These are phyloP conservation scores for Penicillium odoratum DNA, from an alignment of 495 filamentous ascomycete species.

Conservation along the genomic window DNA sequence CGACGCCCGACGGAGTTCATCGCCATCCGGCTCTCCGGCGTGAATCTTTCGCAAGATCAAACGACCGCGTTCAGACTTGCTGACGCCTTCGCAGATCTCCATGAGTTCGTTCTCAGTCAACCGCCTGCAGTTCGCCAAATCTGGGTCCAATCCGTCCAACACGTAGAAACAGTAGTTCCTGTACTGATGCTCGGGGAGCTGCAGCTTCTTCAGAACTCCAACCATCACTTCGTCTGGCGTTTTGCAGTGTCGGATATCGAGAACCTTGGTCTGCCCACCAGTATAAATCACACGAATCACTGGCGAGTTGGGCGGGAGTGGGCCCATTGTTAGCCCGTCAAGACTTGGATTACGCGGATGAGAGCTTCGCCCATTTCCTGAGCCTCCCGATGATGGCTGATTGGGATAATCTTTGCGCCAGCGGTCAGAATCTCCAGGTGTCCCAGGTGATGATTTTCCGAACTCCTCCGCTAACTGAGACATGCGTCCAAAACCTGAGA, in stretches of 20 bases:
- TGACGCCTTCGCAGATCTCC: conserved; percentile 66
- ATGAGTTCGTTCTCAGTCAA: conserved; percentile 83
- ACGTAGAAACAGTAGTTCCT: conserved; percentile 82
- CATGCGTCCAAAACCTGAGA: conserved; percentile 64
- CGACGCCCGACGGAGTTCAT: conserved; percentile 79
- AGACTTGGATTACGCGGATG: conserved; percentile 66
- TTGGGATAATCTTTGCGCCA: conserved; percentile 57
- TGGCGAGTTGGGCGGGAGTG: conserved; percentile 73
- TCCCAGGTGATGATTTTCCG: conserved; percentile 60
- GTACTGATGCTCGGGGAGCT: conserved; percentile 70
- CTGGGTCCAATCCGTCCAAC: conserved; percentile 78
- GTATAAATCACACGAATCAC: conserved; percentile 91
- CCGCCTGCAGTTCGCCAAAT: conserved; percentile 72
- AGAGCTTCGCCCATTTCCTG: conserved; percentile 45
- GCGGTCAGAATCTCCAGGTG: conserved; percentile 50
- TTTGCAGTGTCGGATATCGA: conserved; percentile 85
- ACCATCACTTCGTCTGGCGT: conserved; percentile 88
- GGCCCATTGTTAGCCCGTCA: conserved; percentile 78
- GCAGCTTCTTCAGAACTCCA: conserved; percentile 79
- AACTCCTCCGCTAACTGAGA: conserved; percentile 63
- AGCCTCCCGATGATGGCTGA: conserved; percentile 48
- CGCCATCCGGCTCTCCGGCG: conserved; percentile 76
- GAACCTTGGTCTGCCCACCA: conserved; percentile 84
- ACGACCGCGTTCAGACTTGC: conserved; percentile 74
- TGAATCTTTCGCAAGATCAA: conserved; percentile 89